Evolutionary conservation across 768 basidiomycete genomes (phyloP), one percentile per base, ranked within the genome.

Genomic region (Cystobasidium onofrii): DNA sequence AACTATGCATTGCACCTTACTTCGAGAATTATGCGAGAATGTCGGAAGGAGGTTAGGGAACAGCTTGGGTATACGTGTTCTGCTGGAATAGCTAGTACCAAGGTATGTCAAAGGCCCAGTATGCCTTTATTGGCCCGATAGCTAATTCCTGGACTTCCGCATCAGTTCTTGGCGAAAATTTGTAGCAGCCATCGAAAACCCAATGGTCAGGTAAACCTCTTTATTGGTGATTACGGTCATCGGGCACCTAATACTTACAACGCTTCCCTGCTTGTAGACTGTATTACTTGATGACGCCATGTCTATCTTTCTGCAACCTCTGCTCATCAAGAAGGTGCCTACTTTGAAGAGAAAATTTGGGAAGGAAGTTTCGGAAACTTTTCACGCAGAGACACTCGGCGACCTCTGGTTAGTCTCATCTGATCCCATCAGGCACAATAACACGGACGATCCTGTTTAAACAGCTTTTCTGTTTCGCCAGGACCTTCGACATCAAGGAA

Each of bases 261-360:
- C 33, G 39, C 39, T 63, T 10, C 7, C 39, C 6, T 25, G 33
- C n/a, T n/a, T 41, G 12, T 23, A 64, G 90, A 93, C 87, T 60
- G 87, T 97, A 25, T 83, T 98, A 60, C 85, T 92, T 34, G 89
- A 90, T 76, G 83, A 84, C 36, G 90, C 90, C 0, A 92, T 95
- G 41, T 88, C 92, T 0, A 84, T 85, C 63, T 97, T 94, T 80
- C 83, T 97, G 60, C 84, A 83, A 46, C 90, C 93, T 1, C 84
- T 96, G 80, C 83, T 86, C 20, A 96, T 97, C 78, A 90, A 91
- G 75, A 92, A 92, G 85, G 97, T 99, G 79, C 87, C 95, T 13
- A 91, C 90, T 77, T 83, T 99, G 0, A 95, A 95, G 1, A 94
- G 95, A 20, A 98, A 98, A 81, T 86, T 99, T 0, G 95, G 95